Percentiles rank a stretch among this genome's conserved stretches.
Evolutionary conservation across 257 asterid genomes (phyloP).

Genomic region (Orobanche coerulescens): DNA sequence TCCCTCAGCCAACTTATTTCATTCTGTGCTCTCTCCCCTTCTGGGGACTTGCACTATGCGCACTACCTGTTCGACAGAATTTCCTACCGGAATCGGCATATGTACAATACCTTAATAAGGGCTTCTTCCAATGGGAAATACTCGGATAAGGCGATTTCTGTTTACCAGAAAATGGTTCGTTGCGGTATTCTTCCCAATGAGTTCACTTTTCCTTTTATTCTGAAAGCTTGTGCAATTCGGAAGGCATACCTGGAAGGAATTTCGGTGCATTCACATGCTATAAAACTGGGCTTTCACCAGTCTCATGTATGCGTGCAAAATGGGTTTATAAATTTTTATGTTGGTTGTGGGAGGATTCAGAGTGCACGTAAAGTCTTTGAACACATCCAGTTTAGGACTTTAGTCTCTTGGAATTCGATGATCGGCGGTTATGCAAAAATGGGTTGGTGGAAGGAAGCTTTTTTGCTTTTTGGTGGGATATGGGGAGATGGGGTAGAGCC

Average conservation of each 20-base stretch:
- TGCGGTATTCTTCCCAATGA: conserved; percentile 40
- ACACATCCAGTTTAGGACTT: conserved; percentile 34
- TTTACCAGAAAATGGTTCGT: conserved; percentile 27
- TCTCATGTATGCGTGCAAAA: conserved; percentile 52
- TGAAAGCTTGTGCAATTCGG: conserved; percentile 60
- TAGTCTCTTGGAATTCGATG: conserved; percentile 69
- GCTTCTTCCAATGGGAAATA: conserved; percentile 36
- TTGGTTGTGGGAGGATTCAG: conserved; percentile 38
- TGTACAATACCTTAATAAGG: conserved; percentile 62
- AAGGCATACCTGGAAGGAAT: conserved; percentile 36
- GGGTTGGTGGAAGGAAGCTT: conserved; percentile 40
- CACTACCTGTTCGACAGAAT: conserved; percentile 45
- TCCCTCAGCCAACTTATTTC: conserved; percentile 66
- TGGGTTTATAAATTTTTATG: conserved; percentile 48
- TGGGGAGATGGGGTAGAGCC: conserved; percentile 48
- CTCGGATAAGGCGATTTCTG: conserved; percentile 31
- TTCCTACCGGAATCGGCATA: conserved; percentile 51
- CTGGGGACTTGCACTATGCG: conserved; percentile 48
- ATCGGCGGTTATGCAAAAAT: conserved; percentile 51
- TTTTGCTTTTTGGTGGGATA: conserved; percentile 41
- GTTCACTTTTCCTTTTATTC: conserved; percentile 58
- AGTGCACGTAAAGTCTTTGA: conserved; percentile 53
- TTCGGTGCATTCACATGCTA: conserved; percentile 42
- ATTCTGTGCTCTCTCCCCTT: conserved; percentile 35
- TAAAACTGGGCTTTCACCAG: conserved; percentile 43